These are phyloP conservation scores for Pugionium cornutum DNA, from an alignment of 345 rosid genomes.

Conservation along the genomic window DNA sequence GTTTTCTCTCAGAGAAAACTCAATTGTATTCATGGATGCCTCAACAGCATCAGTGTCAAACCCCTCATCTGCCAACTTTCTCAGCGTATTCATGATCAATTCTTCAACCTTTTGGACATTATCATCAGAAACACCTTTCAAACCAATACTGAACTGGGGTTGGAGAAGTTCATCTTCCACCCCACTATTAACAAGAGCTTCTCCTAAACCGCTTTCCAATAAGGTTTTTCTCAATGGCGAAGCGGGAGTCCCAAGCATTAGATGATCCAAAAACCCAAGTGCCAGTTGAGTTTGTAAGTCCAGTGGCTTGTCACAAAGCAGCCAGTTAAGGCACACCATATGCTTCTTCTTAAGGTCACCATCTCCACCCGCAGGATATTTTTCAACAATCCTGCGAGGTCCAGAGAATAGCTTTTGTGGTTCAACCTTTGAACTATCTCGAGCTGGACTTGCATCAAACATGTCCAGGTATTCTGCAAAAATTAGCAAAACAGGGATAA, in stretches of 20 bases:
- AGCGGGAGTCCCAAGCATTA: conserved; percentile 94
- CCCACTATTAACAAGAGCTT: conserved; percentile 89
- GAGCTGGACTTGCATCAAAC: conserved; percentile 71
- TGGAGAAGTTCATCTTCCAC: conserved; percentile 92
- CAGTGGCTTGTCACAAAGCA: conserved; percentile 77
- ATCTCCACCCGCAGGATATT: conserved; percentile 82
- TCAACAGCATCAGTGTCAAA: conserved; percentile 88
- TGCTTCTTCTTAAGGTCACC: conserved; percentile 83
- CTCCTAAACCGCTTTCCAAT: conserved; percentile 95
- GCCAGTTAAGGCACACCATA: conserved; percentile 95
- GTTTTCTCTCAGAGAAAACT: conserved; percentile 94
- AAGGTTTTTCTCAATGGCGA: conserved; percentile 89
- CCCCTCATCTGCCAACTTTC: conserved; percentile 81
- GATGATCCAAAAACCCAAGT: conserved; percentile 91
- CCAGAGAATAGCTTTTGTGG: conserved; percentile 65
- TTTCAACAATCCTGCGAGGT: conserved; percentile 79
- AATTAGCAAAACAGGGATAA: conserved; percentile 11
- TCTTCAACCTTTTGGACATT: conserved; percentile 79
- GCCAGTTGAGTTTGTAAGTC: conserved; percentile 90
- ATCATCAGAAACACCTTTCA: conserved; percentile 83
- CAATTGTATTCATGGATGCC: conserved; percentile 99
- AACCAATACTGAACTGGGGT: conserved; percentile 89
- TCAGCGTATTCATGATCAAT: conserved; percentile 65
- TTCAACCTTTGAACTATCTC: conserved; percentile 59
- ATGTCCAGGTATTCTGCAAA: conserved; percentile 72